A percentile compares a stretch with the other conserved stretches of the same genome.
phyloP scores from a whole-genome alignment of 2,329 filamentous ascomycete species.

The Ophiognomonia clavigignenti-juglandacearum region DNA sequence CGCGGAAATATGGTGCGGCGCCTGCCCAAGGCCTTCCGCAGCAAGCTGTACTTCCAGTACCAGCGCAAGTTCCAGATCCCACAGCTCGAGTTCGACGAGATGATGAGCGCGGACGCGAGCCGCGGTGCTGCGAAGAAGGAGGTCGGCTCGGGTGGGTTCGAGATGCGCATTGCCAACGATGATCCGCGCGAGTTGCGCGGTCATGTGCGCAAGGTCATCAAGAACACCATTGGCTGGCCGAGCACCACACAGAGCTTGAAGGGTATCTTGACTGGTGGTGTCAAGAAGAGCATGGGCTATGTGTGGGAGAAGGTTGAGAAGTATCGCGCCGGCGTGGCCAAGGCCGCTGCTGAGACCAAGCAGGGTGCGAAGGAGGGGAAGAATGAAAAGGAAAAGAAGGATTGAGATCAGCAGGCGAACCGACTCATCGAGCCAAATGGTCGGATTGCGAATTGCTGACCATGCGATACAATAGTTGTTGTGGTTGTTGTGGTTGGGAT shows the following conservation, averaged over 20 bases:
- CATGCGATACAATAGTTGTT: no score
- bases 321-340: constrained; percentile 42
- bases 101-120: constrained; percentile 70
- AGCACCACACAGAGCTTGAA: constrained; percentile 86
- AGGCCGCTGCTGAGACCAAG: constrained; percentile 3
- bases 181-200: constrained; percentile 61
- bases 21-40: constrained; percentile 78
- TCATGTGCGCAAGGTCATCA: constrained; percentile 72
- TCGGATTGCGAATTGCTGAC: no score
- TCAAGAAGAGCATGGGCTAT: constrained; percentile 67
- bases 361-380: neutral
- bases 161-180: constrained; percentile 73
- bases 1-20: constrained; percentile 95
- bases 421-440: no score
- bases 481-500: no score
- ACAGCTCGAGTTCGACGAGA: constrained; percentile 73
- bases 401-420: neutral
- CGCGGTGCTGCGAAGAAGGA: constrained; percentile 58
- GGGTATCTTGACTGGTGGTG: constrained; percentile 72
- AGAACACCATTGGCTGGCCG: constrained; percentile 87
- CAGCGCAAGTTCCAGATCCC: constrained; percentile 87
- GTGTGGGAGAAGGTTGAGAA: constrained; percentile 75
- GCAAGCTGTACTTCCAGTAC: constrained; percentile 91
- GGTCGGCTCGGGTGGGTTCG: constrained; percentile 77
- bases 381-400: constrained; percentile 4